Evolutionary conservation across 2,329 filamentous ascomycete genomes (phyloP), one percentile per base, ranked within the genome.

Genomic region (Trichoderma guizhouense): DNA sequence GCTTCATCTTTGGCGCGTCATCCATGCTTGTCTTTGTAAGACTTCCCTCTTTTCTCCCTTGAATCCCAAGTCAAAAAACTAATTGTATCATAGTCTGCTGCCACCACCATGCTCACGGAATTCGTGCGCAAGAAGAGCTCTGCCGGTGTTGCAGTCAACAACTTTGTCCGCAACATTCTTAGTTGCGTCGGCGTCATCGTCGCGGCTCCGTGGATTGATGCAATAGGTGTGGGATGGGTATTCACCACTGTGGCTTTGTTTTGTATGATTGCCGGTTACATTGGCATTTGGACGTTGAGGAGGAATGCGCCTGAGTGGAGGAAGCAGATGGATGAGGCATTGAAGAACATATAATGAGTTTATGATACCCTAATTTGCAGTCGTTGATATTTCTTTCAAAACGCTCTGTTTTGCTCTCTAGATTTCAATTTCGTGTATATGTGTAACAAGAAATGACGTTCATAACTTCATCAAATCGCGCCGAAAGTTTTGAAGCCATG

Each of bases 31-130:
- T 94, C 34, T 94, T 94, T 93, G 82, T 83, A 77, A 79, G 81
- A 75, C 1, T 7, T 15, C 18, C n/a, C n/a, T 26, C 24, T 32
- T n/a, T 9, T 14, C 5, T 1, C 28, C 21, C 6, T 11, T 18
- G 2, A 8, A 2, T 43, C 7, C 14, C 34, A 7, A 58, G 5
- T 15, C 6, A 3, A 21, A 26, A 26, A 6, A 28, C 36, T 51
- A 26, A 61, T 18, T 18, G 14, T 24, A 11, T 7, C 24, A n/a
- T 36, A 84, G 82, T 81, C 89, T 63, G 87, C 89, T 75, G 86
- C 89, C 0, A 94, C 92, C 0, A 96, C 93, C 0, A 94, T 96
- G 92, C 84, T 96, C 75, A 95, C 93, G 0, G 93, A 96, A 78
- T 94, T 95, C 78, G 91, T 95, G 85, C 92, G 92, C 15, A 86